Base-by-base conservation (phyloP, 1,139 yeast genomes). In the Yamadazyma trypodendri region DNA sequence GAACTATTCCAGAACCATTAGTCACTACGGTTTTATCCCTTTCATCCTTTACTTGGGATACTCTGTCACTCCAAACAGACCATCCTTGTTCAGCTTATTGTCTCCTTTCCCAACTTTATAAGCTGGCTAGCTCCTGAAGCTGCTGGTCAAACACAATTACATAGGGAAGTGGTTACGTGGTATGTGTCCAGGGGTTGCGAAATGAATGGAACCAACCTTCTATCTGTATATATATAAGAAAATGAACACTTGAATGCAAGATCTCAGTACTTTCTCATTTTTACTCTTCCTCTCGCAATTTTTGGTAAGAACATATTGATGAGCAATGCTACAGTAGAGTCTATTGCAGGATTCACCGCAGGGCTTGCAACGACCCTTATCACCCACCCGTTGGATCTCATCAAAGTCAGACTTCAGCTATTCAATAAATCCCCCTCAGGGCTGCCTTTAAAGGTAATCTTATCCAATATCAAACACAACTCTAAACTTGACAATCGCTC, bases 11-110 rank as follows among this genome's bases (percentile, higher is more conserved):
- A 86, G 88, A 63, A 84, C 87, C 40, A 76, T 86, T 56, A 86
- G 92, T 43, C 97, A 92, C 68, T 92, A 89, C 65, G 97, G 97
- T 31, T 92, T 95, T 86, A 84, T 92, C 54, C 98, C 98, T 43
- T 85, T 92, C 58, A 84, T 92, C 49, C 73, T 92, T 56, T 92
- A 92, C 72, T 72, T 92, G 57, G 97, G 96, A 31, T 90, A 96
- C 96, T 72, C 86, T 44, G 81, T 86, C 52, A 80, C 94, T 46
- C 75, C 88, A 42, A 85, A 84, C 63, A 86, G 84, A 66, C 97
- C 97, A 48, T 81, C 82, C 49, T 70, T 89, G 57, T 74, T 90
- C 66, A 79, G 78, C 72, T 77, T 82, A 54, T 71, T 79, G 54
- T 75, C 83, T 49, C 85, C 85, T 28, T 73, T 86, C 56, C 95